These are phyloP conservation scores for Orychophragmus violaceus DNA, from an alignment of 345 rosid species.

Conservation along the genomic window DNA sequence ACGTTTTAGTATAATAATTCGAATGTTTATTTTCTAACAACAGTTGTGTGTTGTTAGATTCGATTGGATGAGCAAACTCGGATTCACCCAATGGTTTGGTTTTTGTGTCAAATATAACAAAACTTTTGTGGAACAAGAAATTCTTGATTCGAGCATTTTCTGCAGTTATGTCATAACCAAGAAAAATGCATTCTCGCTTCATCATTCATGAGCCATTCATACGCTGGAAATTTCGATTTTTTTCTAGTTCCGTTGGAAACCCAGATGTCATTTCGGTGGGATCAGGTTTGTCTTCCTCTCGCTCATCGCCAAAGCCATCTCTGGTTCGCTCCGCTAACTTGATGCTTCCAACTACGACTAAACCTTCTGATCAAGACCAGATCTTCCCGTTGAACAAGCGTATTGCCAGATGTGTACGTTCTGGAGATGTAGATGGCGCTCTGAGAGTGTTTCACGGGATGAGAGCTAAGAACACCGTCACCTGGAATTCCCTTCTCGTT, in stretches of 20 bases:
- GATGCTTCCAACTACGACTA: neutral
- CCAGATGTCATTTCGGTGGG: slow-evolving; percentile 22
- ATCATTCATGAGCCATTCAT: slow-evolving; percentile 12
- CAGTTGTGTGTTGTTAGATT: neutral
- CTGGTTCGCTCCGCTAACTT: slow-evolving; percentile 19
- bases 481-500: slow-evolving; percentile 71
- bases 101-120: neutral
- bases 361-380: slow-evolving; percentile 14
- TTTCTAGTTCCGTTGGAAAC: slow-evolving; percentile 9
- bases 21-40: neutral
- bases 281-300: slow-evolving; percentile 4
- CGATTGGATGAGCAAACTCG: neutral
- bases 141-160: neutral
- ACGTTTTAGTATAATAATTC: neutral
- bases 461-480: slow-evolving; percentile 48
- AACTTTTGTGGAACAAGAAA: neutral
- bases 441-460: slow-evolving; percentile 47
- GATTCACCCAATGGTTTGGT: neutral
- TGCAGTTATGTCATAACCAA: neutral
- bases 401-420: slow-evolving; percentile 43
- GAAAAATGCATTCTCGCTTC: slow-evolving; percentile 16
- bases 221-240: slow-evolving; percentile 12
- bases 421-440: slow-evolving; percentile 62
- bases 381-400: slow-evolving; percentile 47
- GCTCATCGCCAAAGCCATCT: slow-evolving; percentile 4